Evolutionary conservation across 2,329 filamentous ascomycete genomes (phyloP), one percentile per base, ranked within the genome.

Genomic region (Calonectria fujianensis): DNA sequence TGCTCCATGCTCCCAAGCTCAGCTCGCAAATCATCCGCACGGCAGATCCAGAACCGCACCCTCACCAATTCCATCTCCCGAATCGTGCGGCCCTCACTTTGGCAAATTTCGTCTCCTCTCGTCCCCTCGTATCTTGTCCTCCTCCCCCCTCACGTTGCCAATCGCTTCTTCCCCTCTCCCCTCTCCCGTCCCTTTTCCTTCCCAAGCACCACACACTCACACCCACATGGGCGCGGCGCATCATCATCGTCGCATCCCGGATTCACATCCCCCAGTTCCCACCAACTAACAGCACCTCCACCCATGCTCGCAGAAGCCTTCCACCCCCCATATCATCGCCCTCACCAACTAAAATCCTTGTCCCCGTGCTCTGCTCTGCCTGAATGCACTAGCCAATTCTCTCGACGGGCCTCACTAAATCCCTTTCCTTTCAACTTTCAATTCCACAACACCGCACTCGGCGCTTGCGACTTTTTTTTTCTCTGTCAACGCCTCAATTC

Each of bases 401-500:
- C 48, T 73, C 64, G 70, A 73, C 65, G 59, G 65, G 59, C 64
- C 50, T 73, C 37, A 35, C 59, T 41, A 65, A 51, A 64, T 59
- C 45, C 37, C 54, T 50, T 64, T 37, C 50, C 32, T 39, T 37
- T 64, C 24, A 41, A 64, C 68, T 50, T 29, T 65, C 65, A 65
- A 69, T 69, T 69, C 37, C 32, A 35, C 57, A 61, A 39, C 57
- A 37, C 35, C 35, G 20, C n/a, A 24, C n/a, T 32, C 65, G 57
- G 64, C 70, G 73, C 70, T 77, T 75, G 75, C 70, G 68, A 81
- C 76, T 69, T 59, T 66, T 39, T 16, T 63, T 75, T 35, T 74
- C 70, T 76, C 77, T 76, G 78, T 77, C 74, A 78, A 41, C 66
- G 31, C 57, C 52, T 71, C 77, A 75, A 70, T 73, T 72, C 51